phyloP scores from a whole-genome alignment of 257 asterid species.

The Nicotiana tomentosiformis region DNA sequence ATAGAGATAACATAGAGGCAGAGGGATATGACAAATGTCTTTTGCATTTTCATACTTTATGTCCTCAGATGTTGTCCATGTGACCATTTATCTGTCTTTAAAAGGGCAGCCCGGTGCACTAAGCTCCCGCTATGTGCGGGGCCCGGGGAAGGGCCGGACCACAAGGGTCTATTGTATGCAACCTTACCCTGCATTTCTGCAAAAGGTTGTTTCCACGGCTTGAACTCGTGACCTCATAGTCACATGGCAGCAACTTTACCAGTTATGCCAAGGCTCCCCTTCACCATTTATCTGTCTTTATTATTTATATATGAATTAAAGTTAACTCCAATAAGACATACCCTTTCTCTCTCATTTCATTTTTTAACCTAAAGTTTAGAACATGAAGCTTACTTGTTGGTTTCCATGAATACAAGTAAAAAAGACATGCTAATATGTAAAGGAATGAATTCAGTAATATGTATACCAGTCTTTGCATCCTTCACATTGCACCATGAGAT shows the following conservation, averaged over 20 bases:
- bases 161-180: too few relatives aligned
- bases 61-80: background rate
- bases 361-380: background rate
- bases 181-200: too few relatives aligned
- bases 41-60: background rate
- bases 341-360: background rate
- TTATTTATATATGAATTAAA: background rate
- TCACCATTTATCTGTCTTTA: background rate
- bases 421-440: background rate
- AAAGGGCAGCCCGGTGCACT: too few relatives aligned
- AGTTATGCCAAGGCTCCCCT: too few relatives aligned
- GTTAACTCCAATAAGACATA: background rate
- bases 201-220: too few relatives aligned
- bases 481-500: conserved; percentile 90
- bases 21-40: background rate
- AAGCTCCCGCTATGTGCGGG: too few relatives aligned
- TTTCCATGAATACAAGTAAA: background rate
- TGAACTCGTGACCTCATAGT: too few relatives aligned
- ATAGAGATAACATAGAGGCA: background rate
- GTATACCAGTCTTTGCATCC: conserved; percentile 59
- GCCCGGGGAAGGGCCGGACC: too few relatives aligned
- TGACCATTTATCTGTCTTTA: background rate
- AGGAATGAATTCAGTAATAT: background rate
- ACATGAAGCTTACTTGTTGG: background rate
- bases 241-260: too few relatives aligned